These are phyloP conservation scores for Diutina catenulata DNA, from an alignment of 1,139 yeast species.

Conservation along the genomic window DNA sequence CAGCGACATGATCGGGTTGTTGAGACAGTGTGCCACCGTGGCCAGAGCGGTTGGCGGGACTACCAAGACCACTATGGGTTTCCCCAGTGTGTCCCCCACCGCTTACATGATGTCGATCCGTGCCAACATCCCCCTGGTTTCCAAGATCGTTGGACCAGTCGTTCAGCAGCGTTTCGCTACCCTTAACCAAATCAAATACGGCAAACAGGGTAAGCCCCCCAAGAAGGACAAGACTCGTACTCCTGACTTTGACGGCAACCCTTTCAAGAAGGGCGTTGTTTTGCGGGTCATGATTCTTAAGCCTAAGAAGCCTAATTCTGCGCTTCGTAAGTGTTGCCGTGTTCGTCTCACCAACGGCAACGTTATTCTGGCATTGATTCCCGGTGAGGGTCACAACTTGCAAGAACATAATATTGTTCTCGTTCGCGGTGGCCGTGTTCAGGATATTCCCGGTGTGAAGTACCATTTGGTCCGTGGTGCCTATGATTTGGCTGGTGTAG, in stretches of 20 bases:
- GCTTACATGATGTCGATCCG: conserved; percentile 9
- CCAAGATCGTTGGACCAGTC: conserved; percentile 12
- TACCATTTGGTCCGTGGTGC: conserved; percentile 92
- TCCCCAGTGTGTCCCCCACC: conserved; percentile 6
- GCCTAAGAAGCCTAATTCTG: conserved; percentile 97
- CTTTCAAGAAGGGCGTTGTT: conserved; percentile 90
- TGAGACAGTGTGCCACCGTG: conserved; percentile 1
- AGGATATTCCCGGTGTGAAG: conserved; percentile 97
- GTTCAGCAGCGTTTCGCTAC: conserved; percentile 40
- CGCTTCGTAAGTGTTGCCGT: conserved; percentile 93
- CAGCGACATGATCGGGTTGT: conserved; percentile 4
- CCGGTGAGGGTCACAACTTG: conserved; percentile 97
- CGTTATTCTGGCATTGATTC: conserved; percentile 84
- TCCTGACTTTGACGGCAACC: conserved; percentile 73
- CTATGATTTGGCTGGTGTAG: conserved; percentile 89
- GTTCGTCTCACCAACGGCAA: conserved; percentile 88
- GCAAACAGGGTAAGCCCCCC: conserved; percentile 46
- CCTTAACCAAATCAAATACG: conserved; percentile 60
- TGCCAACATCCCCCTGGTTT: conserved; percentile 8
- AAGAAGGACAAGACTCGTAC: conserved; percentile 40
- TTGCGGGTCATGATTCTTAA: conserved; percentile 86
- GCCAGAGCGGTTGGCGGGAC: background rate
- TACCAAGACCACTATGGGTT: background rate
- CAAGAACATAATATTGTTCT: conserved; percentile 96
- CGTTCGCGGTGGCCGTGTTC: conserved; percentile 95